These are phyloP conservation scores for Linaria vulgaris DNA, from an alignment of 257 asterid species.

Conservation along the genomic window DNA sequence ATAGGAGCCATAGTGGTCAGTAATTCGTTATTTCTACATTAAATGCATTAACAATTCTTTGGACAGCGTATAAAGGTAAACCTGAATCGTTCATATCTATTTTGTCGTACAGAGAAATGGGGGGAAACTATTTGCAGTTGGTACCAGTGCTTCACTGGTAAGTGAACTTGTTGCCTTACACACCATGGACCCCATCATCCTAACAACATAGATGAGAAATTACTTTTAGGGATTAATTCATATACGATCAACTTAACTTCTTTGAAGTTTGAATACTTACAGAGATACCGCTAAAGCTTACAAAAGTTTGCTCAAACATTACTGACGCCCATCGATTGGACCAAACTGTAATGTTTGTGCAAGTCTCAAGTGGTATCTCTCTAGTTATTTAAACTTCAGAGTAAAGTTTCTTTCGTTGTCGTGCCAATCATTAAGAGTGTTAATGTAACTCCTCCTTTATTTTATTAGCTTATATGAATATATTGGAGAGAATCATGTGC, in stretches of 20 bases:
- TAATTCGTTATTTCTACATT: not conserved
- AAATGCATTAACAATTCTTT: not conserved
- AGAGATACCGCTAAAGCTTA: too few relatives aligned
- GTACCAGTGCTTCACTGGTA: slow-evolving; percentile 90
- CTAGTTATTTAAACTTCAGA: not conserved
- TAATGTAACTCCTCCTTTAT: not conserved
- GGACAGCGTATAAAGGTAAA: slow-evolving; percentile 10
- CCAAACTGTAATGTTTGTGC: too few relatives aligned
- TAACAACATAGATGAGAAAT: not conserved
- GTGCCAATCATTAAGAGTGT: not conserved
- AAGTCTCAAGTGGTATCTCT: too few relatives aligned
- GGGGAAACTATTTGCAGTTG: slow-evolving; percentile 83
- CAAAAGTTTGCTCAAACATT: too few relatives aligned
- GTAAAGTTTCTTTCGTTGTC: too few relatives aligned
- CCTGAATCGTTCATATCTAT: slow-evolving; percentile 21
- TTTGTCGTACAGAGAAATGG: slow-evolving; percentile 78
- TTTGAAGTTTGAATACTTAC: too few relatives aligned
- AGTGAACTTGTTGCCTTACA: slow-evolving; percentile 24
- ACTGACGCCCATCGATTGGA: too few relatives aligned
- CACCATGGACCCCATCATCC: not conserved
- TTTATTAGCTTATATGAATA: not conserved
- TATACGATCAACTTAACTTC: too few relatives aligned
- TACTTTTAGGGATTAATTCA: not conserved
- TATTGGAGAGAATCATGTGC: not conserved
- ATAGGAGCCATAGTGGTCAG: slow-evolving; percentile 82